A percentile compares a stretch with the other conserved stretches of the same genome.
phyloP scores from a whole-genome alignment of 139 green algal genomes.

The Astrephomene gubernaculifera region DNA sequence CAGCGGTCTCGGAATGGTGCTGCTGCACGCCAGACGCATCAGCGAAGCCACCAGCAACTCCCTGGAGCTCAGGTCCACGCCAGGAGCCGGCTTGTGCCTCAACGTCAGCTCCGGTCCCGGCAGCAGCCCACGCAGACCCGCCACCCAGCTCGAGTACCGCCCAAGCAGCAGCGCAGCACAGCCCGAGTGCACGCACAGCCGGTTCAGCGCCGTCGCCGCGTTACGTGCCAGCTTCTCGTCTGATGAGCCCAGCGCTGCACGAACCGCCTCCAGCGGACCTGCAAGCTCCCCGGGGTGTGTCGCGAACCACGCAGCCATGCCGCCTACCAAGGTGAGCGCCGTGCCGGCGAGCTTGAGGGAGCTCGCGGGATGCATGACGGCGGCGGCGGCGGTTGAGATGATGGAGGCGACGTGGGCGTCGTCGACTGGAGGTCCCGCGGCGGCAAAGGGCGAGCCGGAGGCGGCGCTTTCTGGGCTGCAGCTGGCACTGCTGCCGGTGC shows the following conservation, averaged over 20 bases:
- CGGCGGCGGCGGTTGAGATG: slow-evolving; percentile 12
- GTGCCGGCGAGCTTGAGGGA: slow-evolving; percentile 75
- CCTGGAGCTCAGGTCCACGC: slow-evolving; percentile 55
- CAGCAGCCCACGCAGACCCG: slow-evolving; percentile 50
- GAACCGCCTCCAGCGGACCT: slow-evolving; percentile 49
- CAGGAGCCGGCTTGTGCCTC: slow-evolving; percentile 23
- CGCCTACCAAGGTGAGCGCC: slow-evolving; percentile 71
- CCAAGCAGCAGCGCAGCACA: slow-evolving; percentile 50
- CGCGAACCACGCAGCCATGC: slow-evolving; percentile 60
- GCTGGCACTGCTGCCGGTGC: no score
- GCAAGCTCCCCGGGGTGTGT: slow-evolving; percentile 35
- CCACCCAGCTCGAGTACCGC: slow-evolving; percentile 45
- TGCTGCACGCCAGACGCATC: slow-evolving; percentile 40
- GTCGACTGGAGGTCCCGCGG: no score
- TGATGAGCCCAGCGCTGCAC: slow-evolving; percentile 7
- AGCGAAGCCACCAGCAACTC: slow-evolving; percentile 63
- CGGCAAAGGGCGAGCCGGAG: neutral
- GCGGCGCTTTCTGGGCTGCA: no score
- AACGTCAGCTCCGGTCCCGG: slow-evolving; percentile 25
- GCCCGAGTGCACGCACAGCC: slow-evolving; percentile 45
- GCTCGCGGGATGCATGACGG: slow-evolving; percentile 25
- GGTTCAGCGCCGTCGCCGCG: slow-evolving; percentile 62
- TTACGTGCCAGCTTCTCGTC: slow-evolving; percentile 73
- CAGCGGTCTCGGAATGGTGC: neutral
- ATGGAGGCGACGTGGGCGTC: slow-evolving; percentile 35